A percentile compares a stretch with the other conserved stretches of the same genome.
Conservation (phyloP, 2,329 filamentous ascomycete species). For the Rosellinia necatrix region DNA sequence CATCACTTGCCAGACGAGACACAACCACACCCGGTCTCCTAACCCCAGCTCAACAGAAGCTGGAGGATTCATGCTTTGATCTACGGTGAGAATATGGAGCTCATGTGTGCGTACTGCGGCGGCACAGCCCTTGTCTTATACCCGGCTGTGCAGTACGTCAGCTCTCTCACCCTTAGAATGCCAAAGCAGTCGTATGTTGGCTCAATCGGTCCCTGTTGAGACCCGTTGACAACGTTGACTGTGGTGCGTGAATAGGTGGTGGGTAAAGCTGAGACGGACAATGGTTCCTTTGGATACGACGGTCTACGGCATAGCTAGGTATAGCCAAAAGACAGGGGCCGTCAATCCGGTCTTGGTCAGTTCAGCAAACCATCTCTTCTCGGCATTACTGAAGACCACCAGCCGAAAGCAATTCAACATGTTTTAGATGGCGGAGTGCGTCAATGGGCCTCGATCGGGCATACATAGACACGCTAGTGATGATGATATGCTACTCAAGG, state of each 20-base stretch:
- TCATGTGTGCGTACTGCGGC: not conserved
- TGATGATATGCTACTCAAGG: conserved; percentile 5
- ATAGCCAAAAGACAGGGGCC: conserved; percentile 17
- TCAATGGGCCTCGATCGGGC: not conserved
- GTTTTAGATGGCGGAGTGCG: not conserved
- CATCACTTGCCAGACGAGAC: conserved; percentile 12
- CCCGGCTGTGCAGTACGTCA: not conserved
- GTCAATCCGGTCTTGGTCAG: conserved; percentile 9
- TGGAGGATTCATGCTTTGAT: not conserved
- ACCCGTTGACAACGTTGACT: not conserved
- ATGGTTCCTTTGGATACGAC: conserved; percentile 10
- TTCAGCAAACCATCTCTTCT: conserved; percentile 3
- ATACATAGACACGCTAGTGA: not conserved
- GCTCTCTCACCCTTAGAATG: not conserved
- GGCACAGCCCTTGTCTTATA: conserved; percentile 4
- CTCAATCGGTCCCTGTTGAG: conserved; percentile 5
- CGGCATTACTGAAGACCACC: not conserved
- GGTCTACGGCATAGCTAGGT: conserved; percentile 7
- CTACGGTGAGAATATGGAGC: not conserved
- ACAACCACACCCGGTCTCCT: not conserved
- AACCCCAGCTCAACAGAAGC: not conserved
- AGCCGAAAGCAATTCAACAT: not conserved
- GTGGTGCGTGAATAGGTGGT: conserved; percentile 18
- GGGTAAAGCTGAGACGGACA: conserved; percentile 18
- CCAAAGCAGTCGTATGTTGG: conserved; percentile 8